Percentiles rank a stretch among this genome's conserved stretches.
Conservation (phyloP, 1,139 yeast species). For the Suhomyces bolitotheri region DNA sequence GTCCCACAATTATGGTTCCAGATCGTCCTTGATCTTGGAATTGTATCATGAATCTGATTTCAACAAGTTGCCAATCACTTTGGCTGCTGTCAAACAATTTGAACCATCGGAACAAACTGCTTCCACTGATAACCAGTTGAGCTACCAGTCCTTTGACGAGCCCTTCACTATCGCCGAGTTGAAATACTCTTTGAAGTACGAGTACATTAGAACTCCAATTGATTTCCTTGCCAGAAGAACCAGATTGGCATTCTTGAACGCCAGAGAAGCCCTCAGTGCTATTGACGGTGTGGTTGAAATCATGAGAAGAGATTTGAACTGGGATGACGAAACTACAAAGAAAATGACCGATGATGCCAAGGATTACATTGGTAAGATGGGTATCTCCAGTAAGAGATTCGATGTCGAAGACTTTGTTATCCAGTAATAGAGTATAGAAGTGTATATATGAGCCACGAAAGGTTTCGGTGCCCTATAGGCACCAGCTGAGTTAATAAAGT, state of each 20-base stretch:
- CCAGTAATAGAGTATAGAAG: slow-evolving; percentile 14
- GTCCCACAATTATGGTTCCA: slow-evolving; percentile 84
- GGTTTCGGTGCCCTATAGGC: no score
- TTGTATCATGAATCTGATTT: slow-evolving; percentile 52
- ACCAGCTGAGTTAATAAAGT: no score
- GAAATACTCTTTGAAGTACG: slow-evolving; percentile 77
- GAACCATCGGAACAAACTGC: slow-evolving; percentile 37
- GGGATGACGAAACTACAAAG: slow-evolving; percentile 65
- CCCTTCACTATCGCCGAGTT: slow-evolving; percentile 94
- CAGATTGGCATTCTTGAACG: slow-evolving; percentile 88
- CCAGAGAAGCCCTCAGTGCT: slow-evolving; percentile 77
- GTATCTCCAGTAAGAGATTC: slow-evolving; percentile 40
- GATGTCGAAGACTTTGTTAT: slow-evolving; percentile 33
- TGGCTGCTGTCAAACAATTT: slow-evolving; percentile 48
- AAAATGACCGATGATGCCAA: slow-evolving; percentile 55
- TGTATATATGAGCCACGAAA: slow-evolving; percentile 4
- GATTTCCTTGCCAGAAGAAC: slow-evolving; percentile 94
- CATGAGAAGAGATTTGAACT: slow-evolving; percentile 75
- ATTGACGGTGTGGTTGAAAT: slow-evolving; percentile 84
- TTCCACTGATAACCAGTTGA: slow-evolving; percentile 36
- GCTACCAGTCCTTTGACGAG: slow-evolving; percentile 63
- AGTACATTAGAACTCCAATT: slow-evolving; percentile 82
- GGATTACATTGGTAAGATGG: slow-evolving; percentile 64
- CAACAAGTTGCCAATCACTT: slow-evolving; percentile 62
- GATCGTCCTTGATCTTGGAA: slow-evolving; percentile 80